Evolutionary conservation across 805 yeast genomes (phyloP).

Genomic region (Blastobotrys attinorum): DNA sequence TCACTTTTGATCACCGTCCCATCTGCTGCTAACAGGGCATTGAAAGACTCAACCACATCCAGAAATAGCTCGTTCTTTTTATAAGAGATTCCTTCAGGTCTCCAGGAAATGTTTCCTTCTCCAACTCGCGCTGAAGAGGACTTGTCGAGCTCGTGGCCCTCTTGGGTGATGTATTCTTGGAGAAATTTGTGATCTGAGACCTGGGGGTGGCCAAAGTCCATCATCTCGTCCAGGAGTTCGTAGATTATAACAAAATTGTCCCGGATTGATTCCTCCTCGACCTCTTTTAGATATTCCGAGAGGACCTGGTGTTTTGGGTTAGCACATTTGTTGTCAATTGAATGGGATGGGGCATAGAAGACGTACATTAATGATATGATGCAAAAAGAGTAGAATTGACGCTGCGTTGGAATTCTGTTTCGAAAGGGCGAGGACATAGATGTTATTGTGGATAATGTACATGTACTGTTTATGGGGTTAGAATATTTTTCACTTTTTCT

Average conservation of each 20-base stretch:
- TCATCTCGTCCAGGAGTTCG: slow-evolving; percentile 81
- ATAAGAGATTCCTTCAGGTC: slow-evolving; percentile 84
- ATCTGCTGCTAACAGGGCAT: slow-evolving; percentile 55
- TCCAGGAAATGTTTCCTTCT: slow-evolving; percentile 78
- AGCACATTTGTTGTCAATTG: too few species aligned
- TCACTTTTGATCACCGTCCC: slow-evolving; percentile 57
- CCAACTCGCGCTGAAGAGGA: slow-evolving; percentile 54
- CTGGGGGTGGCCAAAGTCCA: slow-evolving; percentile 85
- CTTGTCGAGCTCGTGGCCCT: slow-evolving; percentile 35
- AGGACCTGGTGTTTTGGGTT: slow-evolving; percentile 39
- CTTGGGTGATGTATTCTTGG: slow-evolving; percentile 67
- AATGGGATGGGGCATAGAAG: too few species aligned
- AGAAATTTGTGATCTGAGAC: slow-evolving; percentile 71
- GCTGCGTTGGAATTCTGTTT: slow-evolving; percentile 40
- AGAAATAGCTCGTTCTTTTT: slow-evolving; percentile 85
- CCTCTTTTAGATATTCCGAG: slow-evolving; percentile 37
- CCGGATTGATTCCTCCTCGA: slow-evolving; percentile 52
- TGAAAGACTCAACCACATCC: slow-evolving; percentile 71
- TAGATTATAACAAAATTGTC: slow-evolving; percentile 71
- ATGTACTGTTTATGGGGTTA: slow-evolving; percentile 40
- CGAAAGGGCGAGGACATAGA: slow-evolving; percentile 29
- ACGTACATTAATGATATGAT: slow-evolving; percentile 32
- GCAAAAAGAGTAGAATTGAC: slow-evolving; percentile 50
- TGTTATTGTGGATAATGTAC: slow-evolving; percentile 46
- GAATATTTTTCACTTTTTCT: too few species aligned